phyloP scores from a whole-genome alignment of 768 basidiomycete species.

The Podaxis pistillaris region DNA sequence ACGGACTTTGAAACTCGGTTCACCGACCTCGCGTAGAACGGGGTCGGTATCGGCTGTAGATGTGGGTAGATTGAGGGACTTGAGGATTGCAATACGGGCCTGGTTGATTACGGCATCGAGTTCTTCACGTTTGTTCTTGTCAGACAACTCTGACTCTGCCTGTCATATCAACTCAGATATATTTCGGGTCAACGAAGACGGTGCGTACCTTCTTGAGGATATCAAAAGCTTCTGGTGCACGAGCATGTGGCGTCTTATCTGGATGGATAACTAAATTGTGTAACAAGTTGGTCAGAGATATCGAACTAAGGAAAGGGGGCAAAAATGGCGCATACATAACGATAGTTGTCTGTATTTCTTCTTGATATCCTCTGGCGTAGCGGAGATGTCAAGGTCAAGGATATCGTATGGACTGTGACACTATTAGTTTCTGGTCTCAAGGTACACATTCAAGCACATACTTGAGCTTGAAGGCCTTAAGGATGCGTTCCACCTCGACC shows the following conservation, averaged over 20 bases:
- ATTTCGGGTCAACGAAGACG: background rate
- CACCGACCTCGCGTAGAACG: slow-evolving; percentile 45
- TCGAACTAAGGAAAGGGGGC: background rate
- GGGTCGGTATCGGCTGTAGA: slow-evolving; percentile 60
- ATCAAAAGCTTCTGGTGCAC: slow-evolving; percentile 92
- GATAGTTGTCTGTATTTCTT: slow-evolving; percentile 84
- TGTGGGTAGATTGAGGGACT: slow-evolving; percentile 57
- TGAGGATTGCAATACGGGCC: slow-evolving; percentile 69
- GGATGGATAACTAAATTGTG: slow-evolving; percentile 85
- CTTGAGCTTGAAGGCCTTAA: slow-evolving; percentile 97
- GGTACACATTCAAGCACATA: slow-evolving; percentile 33
- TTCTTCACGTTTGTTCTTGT: slow-evolving; percentile 76
- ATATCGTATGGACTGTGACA: slow-evolving; percentile 87
- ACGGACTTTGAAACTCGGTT: slow-evolving; percentile 66
- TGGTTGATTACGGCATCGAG: slow-evolving; percentile 77
- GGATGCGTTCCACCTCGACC: slow-evolving; percentile 86
- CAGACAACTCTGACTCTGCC: slow-evolving; percentile 84
- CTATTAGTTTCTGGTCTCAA: background rate
- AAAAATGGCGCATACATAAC: slow-evolving; percentile 55
- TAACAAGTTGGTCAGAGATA: slow-evolving; percentile 10
- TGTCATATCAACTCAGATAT: slow-evolving; percentile 25
- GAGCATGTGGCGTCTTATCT: slow-evolving; percentile 89
- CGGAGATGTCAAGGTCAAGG: slow-evolving; percentile 72
- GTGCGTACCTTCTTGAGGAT: slow-evolving; percentile 78
- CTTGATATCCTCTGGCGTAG: slow-evolving; percentile 82